A percentile compares a stretch with the other conserved stretches of the same genome.
Evolutionary conservation across 495 filamentous ascomycete species (phyloP).

Genomic region (Aspergillus carlsbadensis): DNA sequence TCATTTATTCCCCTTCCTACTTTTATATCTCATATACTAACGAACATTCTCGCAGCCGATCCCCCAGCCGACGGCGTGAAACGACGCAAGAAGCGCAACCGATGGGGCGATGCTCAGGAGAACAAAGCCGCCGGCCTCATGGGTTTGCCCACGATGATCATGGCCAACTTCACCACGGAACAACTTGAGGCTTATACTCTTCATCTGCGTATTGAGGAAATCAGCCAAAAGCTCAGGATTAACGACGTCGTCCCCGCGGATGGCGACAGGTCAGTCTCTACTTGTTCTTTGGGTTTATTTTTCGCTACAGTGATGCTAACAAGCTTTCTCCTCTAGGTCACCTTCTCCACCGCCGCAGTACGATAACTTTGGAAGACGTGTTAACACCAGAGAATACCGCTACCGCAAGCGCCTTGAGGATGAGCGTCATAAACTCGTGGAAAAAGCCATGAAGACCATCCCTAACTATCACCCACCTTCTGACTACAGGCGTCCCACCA

Average conservation of each 20-base stretch:
- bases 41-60: constrained; percentile 33
- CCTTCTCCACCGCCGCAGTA: constrained; percentile 95
- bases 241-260: constrained; percentile 96
- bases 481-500: constrained; percentile 96
- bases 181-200: constrained; percentile 95
- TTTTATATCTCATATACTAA: background rate
- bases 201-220: constrained; percentile 95
- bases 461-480: constrained; percentile 97
- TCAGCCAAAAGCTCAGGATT: constrained; percentile 97
- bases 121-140: constrained; percentile 98
- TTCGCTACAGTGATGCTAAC: constrained; percentile 12
- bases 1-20: background rate
- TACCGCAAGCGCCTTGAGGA: constrained; percentile 98
- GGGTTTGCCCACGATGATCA: constrained; percentile 94
- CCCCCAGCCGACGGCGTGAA: constrained; percentile 68
- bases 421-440: constrained; percentile 95
- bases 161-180: constrained; percentile 94
- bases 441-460: constrained; percentile 97
- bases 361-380: constrained; percentile 97
- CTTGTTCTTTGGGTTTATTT: background rate
- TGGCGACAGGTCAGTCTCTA: constrained; percentile 69
- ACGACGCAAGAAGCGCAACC: constrained; percentile 94
- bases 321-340: constrained; percentile 57
- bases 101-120: constrained; percentile 93
- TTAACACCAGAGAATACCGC: constrained; percentile 95